Conservation (phyloP, 805 yeast species). For the Wickerhamomyces pijperi region DNA sequence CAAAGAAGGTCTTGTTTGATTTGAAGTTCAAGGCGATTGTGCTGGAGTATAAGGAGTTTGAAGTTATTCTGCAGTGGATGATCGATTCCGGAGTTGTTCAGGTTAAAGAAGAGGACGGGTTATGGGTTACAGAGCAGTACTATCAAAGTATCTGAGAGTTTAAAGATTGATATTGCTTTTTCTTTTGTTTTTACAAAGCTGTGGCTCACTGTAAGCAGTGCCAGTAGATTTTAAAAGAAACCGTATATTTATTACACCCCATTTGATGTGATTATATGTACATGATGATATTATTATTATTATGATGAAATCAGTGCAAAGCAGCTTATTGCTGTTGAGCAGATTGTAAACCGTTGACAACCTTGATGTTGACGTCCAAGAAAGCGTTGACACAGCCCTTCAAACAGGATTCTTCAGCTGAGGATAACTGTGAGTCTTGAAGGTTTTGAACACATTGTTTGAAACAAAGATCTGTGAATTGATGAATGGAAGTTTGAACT, state of each 20-base stretch:
- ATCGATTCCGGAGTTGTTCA: background rate
- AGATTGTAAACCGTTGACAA: constrained; percentile 42
- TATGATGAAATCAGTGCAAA: too few relatives aligned
- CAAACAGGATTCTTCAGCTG: constrained; percentile 62
- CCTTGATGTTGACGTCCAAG: constrained; percentile 76
- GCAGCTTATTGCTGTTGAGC: constrained; percentile 4
- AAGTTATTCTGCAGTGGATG: background rate
- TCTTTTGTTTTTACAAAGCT: background rate
- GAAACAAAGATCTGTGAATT: constrained; percentile 84
- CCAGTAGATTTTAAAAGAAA: too few relatives aligned
- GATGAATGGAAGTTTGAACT: constrained; percentile 78
- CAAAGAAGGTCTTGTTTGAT: constrained; percentile 12
- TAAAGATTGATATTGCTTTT: background rate
- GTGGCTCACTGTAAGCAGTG: too few relatives aligned
- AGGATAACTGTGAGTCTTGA: constrained; percentile 36
- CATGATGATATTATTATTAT: too few relatives aligned
- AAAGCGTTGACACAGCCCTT: constrained; percentile 76
- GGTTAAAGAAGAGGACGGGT: background rate
- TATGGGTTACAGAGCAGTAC: background rate
- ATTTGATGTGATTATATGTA: too few relatives aligned
- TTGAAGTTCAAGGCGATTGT: background rate
- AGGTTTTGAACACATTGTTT: constrained; percentile 60
- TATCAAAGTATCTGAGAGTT: background rate
- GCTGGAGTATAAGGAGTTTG: background rate
- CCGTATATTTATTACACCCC: too few relatives aligned